Conservation (phyloP, 1,139 yeast genomes). For the Lodderomyces elongisporus region DNA sequence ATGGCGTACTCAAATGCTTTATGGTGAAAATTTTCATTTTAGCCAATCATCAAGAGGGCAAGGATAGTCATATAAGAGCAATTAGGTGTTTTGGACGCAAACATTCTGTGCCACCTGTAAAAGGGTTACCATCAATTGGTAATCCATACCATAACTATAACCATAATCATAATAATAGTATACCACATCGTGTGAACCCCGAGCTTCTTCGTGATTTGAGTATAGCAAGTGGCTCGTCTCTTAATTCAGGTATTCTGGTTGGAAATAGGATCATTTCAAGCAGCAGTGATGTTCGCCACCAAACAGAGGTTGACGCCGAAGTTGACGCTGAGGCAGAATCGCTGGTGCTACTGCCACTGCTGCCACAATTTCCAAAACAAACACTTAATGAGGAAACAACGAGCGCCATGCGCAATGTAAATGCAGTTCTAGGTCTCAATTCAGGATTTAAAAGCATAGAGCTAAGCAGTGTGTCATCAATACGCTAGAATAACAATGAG, state of each 20-base stretch:
- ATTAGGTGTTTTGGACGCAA: constrained; percentile 44
- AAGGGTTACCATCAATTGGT: neutral
- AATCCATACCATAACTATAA: constrained; percentile 1
- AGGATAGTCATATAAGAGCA: constrained; percentile 86
- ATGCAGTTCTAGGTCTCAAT: constrained; percentile 40
- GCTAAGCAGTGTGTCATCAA: constrained; percentile 36
- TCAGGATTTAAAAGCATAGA: constrained; percentile 40
- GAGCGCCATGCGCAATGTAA: constrained; percentile 31
- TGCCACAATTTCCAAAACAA: too few relatives aligned
- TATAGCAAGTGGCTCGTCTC: constrained; percentile 21
- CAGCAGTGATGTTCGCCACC: too few relatives aligned
- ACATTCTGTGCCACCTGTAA: constrained; percentile 15
- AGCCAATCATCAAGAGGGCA: constrained; percentile 92
- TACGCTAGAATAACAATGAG: constrained; percentile 19
- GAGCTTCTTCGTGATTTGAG: constrained; percentile 29
- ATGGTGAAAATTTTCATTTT: constrained; percentile 63
- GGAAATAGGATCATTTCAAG: constrained; percentile 15
- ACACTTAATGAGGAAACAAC: constrained; percentile 16
- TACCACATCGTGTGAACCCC: too few relatives aligned
- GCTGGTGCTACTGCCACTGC: too few relatives aligned
- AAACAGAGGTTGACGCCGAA: constrained; percentile 6
- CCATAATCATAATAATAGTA: constrained; percentile 4
- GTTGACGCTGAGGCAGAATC: too few relatives aligned
- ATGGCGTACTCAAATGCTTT: constrained; percentile 66
- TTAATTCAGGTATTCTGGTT: constrained; percentile 28